Evolutionary conservation across 192 early-diverging fungal species (phyloP).

Genomic region (Backusella psychrophila): DNA sequence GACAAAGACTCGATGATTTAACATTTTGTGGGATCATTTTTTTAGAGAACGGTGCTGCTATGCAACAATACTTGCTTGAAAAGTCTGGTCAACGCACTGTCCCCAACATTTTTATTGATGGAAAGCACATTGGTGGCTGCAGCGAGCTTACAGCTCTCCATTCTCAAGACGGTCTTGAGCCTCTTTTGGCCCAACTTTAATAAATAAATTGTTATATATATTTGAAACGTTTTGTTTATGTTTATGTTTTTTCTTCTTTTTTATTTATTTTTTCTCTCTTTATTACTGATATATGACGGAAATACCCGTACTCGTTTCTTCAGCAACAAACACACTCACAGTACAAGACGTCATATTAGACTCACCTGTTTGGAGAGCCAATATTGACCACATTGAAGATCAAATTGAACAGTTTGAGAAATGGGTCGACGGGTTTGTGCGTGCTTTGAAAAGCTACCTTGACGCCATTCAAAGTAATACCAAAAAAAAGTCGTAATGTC

Average conservation of each 20-base stretch:
- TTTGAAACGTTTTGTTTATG: constrained; percentile 7
- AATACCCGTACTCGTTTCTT: constrained; percentile 18
- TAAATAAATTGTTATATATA: background rate
- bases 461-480: constrained; percentile 38
- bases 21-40: background rate
- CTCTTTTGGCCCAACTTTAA: constrained; percentile 23
- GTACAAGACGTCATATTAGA: constrained; percentile 52
- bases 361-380: constrained; percentile 53
- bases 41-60: constrained; percentile 44
- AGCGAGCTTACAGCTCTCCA: constrained; percentile 47
- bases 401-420: constrained; percentile 55
- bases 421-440: constrained; percentile 48
- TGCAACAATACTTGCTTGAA: constrained; percentile 56
- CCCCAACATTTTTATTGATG: constrained; percentile 70
- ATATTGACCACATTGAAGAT: constrained; percentile 51
- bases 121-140: constrained; percentile 68
- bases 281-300: background rate
- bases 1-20: too few relatives aligned
- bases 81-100: constrained; percentile 70
- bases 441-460: constrained; percentile 32
- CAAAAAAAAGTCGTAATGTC: constrained; percentile 1
- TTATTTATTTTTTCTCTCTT: background rate
- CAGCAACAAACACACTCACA: constrained; percentile 36
- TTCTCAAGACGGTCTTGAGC: constrained; percentile 40
- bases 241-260: background rate